phyloP scores from a whole-genome alignment of 257 asterid genomes.

The Lycium ferocissimum region DNA sequence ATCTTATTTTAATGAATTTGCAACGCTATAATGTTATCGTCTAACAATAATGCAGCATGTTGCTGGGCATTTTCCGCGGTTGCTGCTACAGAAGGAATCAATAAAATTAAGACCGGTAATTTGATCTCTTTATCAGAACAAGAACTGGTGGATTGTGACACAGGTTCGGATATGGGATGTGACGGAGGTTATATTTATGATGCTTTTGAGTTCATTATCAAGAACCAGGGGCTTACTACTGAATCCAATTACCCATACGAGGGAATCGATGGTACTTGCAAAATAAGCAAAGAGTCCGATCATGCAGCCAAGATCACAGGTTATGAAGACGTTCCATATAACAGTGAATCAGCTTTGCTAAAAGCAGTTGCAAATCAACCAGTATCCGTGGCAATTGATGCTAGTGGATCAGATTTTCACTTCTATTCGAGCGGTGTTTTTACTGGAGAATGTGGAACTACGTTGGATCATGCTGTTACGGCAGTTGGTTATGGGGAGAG shows the following conservation, averaged over 20 bases:
- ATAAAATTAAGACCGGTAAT: not conserved
- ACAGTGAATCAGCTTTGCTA: not conserved
- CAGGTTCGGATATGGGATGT: not conserved
- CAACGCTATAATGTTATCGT: too few relatives aligned
- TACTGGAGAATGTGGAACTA: not conserved
- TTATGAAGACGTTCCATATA: not conserved
- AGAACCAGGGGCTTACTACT: not conserved
- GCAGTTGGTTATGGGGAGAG: not conserved
- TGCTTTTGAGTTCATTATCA: not conserved
- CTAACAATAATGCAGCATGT: not conserved
- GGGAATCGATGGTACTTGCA: not conserved
- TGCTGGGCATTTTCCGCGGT: not conserved
- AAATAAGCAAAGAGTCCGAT: not conserved
- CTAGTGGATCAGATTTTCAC: not conserved
- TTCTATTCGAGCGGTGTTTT: not conserved
- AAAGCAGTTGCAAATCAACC: not conserved
- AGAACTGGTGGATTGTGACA: not conserved
- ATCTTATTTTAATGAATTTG: not conserved
- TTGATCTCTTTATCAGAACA: not conserved
- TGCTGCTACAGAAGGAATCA: conserved; percentile 1
- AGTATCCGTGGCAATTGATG: not conserved
- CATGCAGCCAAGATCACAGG: not conserved
- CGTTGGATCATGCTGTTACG: not conserved
- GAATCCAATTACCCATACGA: not conserved
- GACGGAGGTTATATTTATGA: not conserved